Conservation (phyloP, 2,329 filamentous ascomycete genomes). For the Stenocarpella maydis region DNA sequence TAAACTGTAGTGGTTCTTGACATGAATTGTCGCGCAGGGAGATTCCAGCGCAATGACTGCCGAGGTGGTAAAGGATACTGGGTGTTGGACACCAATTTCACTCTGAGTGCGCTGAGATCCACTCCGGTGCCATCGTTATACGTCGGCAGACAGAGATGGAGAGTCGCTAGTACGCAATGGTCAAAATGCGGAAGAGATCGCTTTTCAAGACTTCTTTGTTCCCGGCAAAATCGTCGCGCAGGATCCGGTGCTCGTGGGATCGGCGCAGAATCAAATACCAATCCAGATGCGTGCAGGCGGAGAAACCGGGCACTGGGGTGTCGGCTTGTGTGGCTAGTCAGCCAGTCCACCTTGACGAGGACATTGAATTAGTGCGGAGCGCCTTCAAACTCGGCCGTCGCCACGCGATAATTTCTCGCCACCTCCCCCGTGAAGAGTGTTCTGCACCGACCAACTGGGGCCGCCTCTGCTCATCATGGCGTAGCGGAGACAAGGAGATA, state of each 20-base stretch:
- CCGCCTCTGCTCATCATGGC: not conserved
- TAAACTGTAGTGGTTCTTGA: not conserved
- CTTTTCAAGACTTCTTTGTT: conserved; percentile 21
- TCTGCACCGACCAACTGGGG: not conserved
- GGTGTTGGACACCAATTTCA: not conserved
- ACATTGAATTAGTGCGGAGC: conserved; percentile 1
- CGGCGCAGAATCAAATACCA: conserved; percentile 5
- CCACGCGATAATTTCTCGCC: not conserved
- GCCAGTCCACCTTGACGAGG: not conserved
- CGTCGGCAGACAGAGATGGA: not conserved
- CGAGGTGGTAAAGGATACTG: not conserved
- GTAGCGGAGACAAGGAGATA: conserved; percentile 17
- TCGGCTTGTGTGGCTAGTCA: not conserved
- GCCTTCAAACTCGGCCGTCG: not conserved
- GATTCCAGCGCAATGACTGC: not conserved
- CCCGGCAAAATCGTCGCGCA: conserved; percentile 1
- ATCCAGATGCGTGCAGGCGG: conserved; percentile 1
- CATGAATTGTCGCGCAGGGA: not conserved
- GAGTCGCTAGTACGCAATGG: not conserved
- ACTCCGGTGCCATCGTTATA: not conserved
- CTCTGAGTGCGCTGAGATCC: not conserved
- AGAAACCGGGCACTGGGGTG: not conserved
- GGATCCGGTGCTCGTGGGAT: not conserved
- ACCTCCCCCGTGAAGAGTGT: not conserved
- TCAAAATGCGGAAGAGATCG: not conserved